phyloP scores from a whole-genome alignment of 2,329 filamentous ascomycete species.

The Chaetomium olivaceum region DNA sequence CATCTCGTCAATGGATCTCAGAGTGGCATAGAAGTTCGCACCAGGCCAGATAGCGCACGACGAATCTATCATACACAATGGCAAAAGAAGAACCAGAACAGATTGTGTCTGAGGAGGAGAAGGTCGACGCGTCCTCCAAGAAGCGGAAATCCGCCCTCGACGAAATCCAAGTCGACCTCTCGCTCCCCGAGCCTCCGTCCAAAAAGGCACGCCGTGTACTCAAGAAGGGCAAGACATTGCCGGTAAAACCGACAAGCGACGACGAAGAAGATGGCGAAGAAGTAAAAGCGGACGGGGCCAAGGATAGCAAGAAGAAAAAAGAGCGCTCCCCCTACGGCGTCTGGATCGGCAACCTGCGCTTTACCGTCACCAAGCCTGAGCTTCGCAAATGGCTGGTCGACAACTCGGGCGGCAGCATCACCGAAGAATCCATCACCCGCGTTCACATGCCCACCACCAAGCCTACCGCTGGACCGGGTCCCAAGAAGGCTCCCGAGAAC shows the following conservation, averaged over 20 bases:
- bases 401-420: constrained; percentile 65
- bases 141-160: constrained; percentile 72
- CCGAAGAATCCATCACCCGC: constrained; percentile 74
- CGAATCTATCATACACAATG: constrained; percentile 14
- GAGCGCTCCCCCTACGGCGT: constrained; percentile 78
- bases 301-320: constrained; percentile 47
- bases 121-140: constrained; percentile 44
- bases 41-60: background rate
- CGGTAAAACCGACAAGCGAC: constrained; percentile 46
- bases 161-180: constrained; percentile 86
- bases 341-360: constrained; percentile 97
- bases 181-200: constrained; percentile 87
- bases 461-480: constrained; percentile 32
- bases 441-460: constrained; percentile 72
- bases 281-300: constrained; percentile 39
- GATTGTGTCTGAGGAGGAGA: constrained; percentile 14
- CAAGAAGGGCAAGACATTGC: constrained; percentile 74
- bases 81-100: constrained; percentile 26
- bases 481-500: constrained; percentile 61
- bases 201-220: constrained; percentile 89
- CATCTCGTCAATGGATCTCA: background rate
- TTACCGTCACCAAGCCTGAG: constrained; percentile 71
- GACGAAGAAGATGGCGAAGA: constrained; percentile 42
- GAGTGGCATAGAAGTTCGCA: background rate
- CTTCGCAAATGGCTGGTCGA: constrained; percentile 79